Conservation (phyloP, 2,329 filamentous ascomycete species). For the Aspergillus flavus region DNA sequence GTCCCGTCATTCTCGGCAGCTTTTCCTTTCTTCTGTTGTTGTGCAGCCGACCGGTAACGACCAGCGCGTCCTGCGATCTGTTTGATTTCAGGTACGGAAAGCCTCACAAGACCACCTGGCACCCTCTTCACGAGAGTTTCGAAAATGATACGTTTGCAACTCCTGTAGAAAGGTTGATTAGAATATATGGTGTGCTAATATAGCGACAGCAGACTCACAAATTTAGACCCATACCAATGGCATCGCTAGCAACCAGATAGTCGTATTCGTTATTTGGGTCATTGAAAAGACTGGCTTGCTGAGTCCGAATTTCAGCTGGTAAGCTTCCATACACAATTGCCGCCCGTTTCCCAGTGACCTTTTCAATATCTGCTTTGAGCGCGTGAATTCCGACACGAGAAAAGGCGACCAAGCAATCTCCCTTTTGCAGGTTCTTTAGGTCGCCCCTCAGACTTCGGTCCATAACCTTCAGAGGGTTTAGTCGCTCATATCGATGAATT, state of each 20-base stretch:
- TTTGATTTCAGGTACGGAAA: slow-evolving; percentile 79
- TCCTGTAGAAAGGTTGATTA: slow-evolving; percentile 44
- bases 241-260: slow-evolving; percentile 88
- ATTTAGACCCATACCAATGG: slow-evolving; percentile 96
- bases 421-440: slow-evolving; percentile 73
- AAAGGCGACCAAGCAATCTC: slow-evolving; percentile 88
- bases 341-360: slow-evolving; percentile 73
- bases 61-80: slow-evolving; percentile 94
- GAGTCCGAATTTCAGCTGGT: slow-evolving; percentile 87
- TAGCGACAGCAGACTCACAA: slow-evolving; percentile 56
- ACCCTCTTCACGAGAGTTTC: slow-evolving; percentile 75
- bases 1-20: slow-evolving; percentile 21
- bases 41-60: slow-evolving; percentile 73
- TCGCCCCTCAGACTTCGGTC: slow-evolving; percentile 63
- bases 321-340: slow-evolving; percentile 92
- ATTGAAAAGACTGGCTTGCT: slow-evolving; percentile 92
- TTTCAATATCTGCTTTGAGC: slow-evolving; percentile 77
- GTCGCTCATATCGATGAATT: slow-evolving; percentile 79
- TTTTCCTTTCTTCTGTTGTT: slow-evolving; percentile 43
- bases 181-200: background rate
- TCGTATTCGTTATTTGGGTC: slow-evolving; percentile 95
- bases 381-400: slow-evolving; percentile 79
- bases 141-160: slow-evolving; percentile 86
- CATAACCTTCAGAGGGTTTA: slow-evolving; percentile 75
- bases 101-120: slow-evolving; percentile 57